Base-by-base conservation (phyloP, 495 filamentous ascomycete species). In the Talaromyces stipitatus region DNA sequence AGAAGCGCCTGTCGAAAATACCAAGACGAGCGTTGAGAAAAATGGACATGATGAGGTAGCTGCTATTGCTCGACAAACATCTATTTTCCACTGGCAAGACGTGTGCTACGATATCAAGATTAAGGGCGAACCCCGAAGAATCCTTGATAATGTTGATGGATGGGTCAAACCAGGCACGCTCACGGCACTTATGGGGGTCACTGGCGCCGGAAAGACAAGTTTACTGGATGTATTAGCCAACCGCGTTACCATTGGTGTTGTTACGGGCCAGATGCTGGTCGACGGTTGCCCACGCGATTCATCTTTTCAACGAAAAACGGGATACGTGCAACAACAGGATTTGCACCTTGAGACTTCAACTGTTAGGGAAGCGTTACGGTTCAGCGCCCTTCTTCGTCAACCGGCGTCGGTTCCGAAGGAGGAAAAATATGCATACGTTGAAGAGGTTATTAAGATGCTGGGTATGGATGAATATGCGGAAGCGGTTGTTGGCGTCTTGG, bases 321-420 rank as follows among this genome's bases (percentile, higher is more conserved):
- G 92, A 24, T 97, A 96, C 62, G 92, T 94, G 18, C 90, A 97
- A 64, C 92, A 97, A 68, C 91, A 95, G 70, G 92, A 97, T 82
- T 80, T 97, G 8, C 92, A 96, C 69, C 78, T 95, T 23, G 78
- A 86, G 32, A 95, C 90, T 0, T 83, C 85, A 1, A 97, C 92
- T 4, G 91, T 96, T 33, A 83, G 91, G 43, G 92, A 79, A 62
- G 90, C 92, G 20, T 76, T 97, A 24, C 79, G 80, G 55, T 97
- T 97, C 72, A 89, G 84, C 58, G 92, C 92, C 48, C 71, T 91
- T 29, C 85, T 96, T 30, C 86, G 92, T 56, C 92, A 96, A 64
- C 89, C 92, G 8, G 83, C 82, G 38, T 78, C 85, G 23, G 78
- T 88, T 26, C 72, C 86, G 7, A 80, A 79, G 38, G 72, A 81